Conservation (phyloP, 2,329 filamentous ascomycete genomes). For the Coniochaeta hoffmannii region DNA sequence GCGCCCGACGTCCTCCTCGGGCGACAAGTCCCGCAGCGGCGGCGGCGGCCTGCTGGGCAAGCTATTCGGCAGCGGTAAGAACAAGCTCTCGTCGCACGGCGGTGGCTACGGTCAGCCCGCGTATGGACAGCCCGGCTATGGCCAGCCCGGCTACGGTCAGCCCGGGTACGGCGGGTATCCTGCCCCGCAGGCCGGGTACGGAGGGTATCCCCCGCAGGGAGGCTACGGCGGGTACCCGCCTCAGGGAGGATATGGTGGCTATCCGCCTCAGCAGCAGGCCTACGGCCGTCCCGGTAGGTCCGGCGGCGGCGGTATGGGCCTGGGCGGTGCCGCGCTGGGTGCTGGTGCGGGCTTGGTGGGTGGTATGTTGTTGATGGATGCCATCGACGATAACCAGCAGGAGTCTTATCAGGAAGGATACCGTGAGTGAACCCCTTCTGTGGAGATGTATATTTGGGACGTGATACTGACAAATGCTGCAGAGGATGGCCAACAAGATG, state of each 20-base stretch:
- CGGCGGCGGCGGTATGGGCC: conserved; percentile 47
- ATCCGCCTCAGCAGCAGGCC: conserved; percentile 27
- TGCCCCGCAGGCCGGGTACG: conserved; percentile 24
- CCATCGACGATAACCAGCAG: conserved; percentile 55
- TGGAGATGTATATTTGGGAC: too few species aligned
- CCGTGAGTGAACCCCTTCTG: conserved; percentile 11
- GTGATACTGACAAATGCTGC: conserved; percentile 13
- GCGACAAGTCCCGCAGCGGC: conserved; percentile 27
- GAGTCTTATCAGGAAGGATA: conserved; percentile 49
- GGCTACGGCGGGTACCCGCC: conserved; percentile 25
- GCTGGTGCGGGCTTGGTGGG: conserved; percentile 75
- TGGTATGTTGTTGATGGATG: conserved; percentile 63
- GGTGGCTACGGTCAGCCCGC: conserved; percentile 20
- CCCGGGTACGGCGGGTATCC: conserved; percentile 29
- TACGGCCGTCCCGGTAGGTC: conserved; percentile 34
- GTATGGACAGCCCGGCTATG: conserved; percentile 17
- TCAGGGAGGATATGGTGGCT: conserved; percentile 21
- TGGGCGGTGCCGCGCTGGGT: conserved; percentile 69
- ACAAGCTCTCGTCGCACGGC: conserved; percentile 16
- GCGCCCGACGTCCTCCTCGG: conserved; percentile 20
- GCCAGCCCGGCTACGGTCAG: conserved; percentile 17
- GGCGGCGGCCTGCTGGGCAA: conserved; percentile 44
- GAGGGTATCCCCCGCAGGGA: conserved; percentile 21
- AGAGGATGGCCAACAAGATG: conserved; percentile 11
- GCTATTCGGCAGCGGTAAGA: conserved; percentile 38